Evolutionary conservation across 2,329 filamentous ascomycete genomes (phyloP), one percentile per base, ranked within the genome.

Genomic region (Laburnicola sp.): DNA sequence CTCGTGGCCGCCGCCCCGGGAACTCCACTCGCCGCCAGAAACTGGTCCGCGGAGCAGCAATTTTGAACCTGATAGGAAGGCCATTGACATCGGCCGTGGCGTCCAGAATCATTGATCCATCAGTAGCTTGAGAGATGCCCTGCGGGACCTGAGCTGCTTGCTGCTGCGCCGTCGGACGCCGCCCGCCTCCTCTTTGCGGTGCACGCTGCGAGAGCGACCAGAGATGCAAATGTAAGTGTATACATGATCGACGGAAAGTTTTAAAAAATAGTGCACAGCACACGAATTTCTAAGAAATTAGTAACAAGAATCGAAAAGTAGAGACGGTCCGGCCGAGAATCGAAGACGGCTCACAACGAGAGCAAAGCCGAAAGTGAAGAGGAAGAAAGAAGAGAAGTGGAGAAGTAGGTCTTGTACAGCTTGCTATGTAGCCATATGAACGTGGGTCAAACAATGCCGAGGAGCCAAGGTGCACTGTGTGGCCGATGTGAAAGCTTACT

Each of bases 61-160:
- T 77, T 56, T 77, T 81, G 74, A 81, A 83, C 45, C 82, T 79
- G 31, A 85, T 78, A 4, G 75, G 67, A 2, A 84, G 77, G 47
- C 77, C 77, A 77, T 83, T 83, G 53, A 84, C 78, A 7, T 71
- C 75, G 3, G 78, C 80, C 2, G 78, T 83, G 48, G 75, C 77
- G 60, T 85, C 81, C 23, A 85, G 63, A 32, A 83, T 83, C 34
- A 70, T 80, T 2, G 78, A 80, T 3, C 81, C 81, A 65, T 84
- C 81, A 0, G 77, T 78, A 2, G 81, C 80, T 23, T 59, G 58
- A 2, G 64, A 65, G n/a, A 74, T 59, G 0, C 71, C 70, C 47
- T 69, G 66, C 0, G 70, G 65, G n/a, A 72, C 53, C 45, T 67
- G 53, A 9, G 68, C 67, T 30, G 70, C 69, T 53, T 68, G 59